Evolutionary conservation across 2,329 filamentous ascomycete genomes (phyloP).

Genomic region (Didymella sp.): DNA sequence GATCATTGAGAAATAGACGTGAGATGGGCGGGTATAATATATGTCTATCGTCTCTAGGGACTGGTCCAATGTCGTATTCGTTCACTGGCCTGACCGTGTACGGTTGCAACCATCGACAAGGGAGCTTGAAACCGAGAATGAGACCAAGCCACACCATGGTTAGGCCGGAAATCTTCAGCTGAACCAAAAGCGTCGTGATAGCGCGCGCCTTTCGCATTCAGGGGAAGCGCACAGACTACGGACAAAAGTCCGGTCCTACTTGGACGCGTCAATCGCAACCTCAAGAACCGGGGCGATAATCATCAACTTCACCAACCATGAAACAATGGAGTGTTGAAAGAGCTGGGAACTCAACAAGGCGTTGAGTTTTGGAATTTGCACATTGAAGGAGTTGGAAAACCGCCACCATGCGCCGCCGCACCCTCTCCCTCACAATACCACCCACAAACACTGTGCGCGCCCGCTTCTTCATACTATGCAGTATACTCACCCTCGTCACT

Average conservation of each 20-base stretch:
- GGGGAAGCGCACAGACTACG: conserved; percentile 19
- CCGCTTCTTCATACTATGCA: not conserved
- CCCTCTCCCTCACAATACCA: not conserved
- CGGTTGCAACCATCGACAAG: too few species aligned
- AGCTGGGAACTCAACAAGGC: not conserved
- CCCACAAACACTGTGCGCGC: not conserved
- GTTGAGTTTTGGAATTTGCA: too few species aligned
- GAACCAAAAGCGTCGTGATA: not conserved
- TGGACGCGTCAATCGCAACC: not conserved
- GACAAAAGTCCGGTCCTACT: conserved; percentile 9
- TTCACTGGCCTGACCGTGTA: too few species aligned
- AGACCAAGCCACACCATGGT: not conserved
- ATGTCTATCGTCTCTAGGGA: too few species aligned
- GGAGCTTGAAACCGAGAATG: too few species aligned
- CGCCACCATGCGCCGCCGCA: not conserved
- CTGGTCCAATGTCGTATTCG: too few species aligned
- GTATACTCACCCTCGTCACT: not conserved
- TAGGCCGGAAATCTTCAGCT: not conserved
- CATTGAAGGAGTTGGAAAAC: not conserved
- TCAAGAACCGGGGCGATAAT: not conserved
- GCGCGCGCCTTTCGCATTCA: conserved; percentile 4
- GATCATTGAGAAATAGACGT: conserved; percentile 22
- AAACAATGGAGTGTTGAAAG: not conserved
- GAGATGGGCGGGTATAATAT: too few species aligned
- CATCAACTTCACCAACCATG: not conserved